Base-by-base conservation (phyloP, 78 protist species). In the Corallochytrium limacisporum region DNA sequence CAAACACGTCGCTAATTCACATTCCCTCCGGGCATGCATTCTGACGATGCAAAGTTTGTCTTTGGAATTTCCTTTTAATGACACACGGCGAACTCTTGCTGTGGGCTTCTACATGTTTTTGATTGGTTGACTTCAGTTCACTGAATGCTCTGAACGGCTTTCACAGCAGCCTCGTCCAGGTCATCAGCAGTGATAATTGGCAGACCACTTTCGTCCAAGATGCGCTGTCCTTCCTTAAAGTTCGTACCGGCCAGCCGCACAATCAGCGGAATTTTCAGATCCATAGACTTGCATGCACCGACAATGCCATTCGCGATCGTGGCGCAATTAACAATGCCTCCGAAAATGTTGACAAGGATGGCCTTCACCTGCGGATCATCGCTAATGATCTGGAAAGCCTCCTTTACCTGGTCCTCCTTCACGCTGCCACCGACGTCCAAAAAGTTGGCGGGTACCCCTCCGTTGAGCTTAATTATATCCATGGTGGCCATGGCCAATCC, bases 401-500 rank as follows among this genome's bases (percentile, higher is more conserved):
- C 91, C 10, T 60, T 59, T 20, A 94, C 91, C 44, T 83, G 86
- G 37, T 74, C 46, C 38, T 28, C 87, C 24, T 75, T 72, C 40
- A 93, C 98, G 31, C 92, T 89, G 50, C 97, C 99, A 28, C 97
- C 97, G 31, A 93, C 89, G 72, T 95, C 99, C 15, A 95, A 63
- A 69, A 95, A 95, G 93, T 95, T 95, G 47, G 99, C 99, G 9
- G 99, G 99, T 35, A 7, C 5, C 36, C 96, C 97, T 22, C 99
- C 77, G 50, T 72, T 54, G 37, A 72, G 32, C 59, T 72, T 35
- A 33, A 72, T 86, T 75, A 87, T 81, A 83, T 95, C 99, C 97
- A 95, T 90, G 44, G 98, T 91, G 40, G 99, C 99, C 99, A 95
- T 95, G 31, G 99, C 99, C 26, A 95, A 84, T 15, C 99, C 99